These are phyloP conservation scores for Arthrocladium fulminans DNA, from an alignment of 2,329 filamentous ascomycete species.

Conservation along the genomic window DNA sequence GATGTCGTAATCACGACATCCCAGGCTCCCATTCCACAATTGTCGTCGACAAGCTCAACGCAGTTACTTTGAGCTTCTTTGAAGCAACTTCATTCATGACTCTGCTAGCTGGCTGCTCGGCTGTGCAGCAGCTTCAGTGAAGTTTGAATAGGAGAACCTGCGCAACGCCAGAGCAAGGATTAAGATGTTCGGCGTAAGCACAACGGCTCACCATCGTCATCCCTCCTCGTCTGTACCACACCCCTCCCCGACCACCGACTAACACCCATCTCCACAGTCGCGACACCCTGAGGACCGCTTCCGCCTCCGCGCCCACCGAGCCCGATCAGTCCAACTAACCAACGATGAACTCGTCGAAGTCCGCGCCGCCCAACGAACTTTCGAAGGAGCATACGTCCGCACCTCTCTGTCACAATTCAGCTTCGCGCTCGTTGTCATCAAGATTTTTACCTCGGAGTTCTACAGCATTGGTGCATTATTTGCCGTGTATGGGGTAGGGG, in stretches of 20 bases:
- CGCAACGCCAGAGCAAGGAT: not conserved
- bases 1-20: not conserved
- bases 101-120: no score
- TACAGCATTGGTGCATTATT: constrained; percentile 95
- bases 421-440: constrained; percentile 86
- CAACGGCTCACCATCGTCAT: no score
- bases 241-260: not conserved
- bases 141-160: not conserved
- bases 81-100: not conserved
- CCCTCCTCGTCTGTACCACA: no score
- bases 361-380: constrained; percentile 88
- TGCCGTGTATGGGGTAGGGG: constrained; percentile 77
- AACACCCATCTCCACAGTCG: constrained; percentile 10
- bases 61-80: no score
- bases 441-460: constrained; percentile 95
- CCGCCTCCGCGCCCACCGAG: constrained; percentile 71
- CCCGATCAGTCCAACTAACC: constrained; percentile 73
- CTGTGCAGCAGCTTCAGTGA: not conserved
- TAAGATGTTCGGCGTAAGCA: not conserved
- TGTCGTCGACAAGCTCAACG: no score
- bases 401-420: constrained; percentile 92
- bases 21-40: not conserved
- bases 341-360: constrained; percentile 84
- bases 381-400: constrained; percentile 92
- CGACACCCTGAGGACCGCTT: constrained; percentile 64